Evolutionary conservation across 768 basidiomycete genomes (phyloP).

Genomic region (Melanogaster broomeanus): DNA sequence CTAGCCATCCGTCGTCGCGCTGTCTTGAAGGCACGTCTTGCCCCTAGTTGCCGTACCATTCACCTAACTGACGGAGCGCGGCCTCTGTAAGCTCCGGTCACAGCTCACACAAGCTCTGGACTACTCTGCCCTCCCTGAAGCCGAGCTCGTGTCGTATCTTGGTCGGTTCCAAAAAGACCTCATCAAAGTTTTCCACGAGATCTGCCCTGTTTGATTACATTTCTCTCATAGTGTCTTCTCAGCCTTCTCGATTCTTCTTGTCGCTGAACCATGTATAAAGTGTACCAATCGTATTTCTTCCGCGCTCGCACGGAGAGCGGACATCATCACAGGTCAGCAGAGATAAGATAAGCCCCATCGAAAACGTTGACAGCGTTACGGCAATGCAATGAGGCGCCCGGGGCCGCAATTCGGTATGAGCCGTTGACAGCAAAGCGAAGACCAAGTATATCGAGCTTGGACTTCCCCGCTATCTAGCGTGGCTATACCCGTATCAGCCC

Average conservation of each 20-base stretch:
- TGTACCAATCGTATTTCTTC: slow-evolving; percentile 1
- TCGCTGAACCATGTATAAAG: background rate
- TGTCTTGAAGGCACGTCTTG: slow-evolving; percentile 57
- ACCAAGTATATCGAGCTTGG: background rate
- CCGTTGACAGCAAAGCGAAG: background rate
- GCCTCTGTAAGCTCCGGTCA: slow-evolving; percentile 58
- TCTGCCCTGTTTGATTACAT: slow-evolving; percentile 11
- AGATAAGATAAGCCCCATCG: background rate
- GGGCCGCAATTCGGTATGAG: background rate
- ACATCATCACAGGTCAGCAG: slow-evolving; percentile 16
- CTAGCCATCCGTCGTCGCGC: slow-evolving; percentile 65
- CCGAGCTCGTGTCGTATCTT: slow-evolving; percentile 67
- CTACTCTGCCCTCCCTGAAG: slow-evolving; percentile 72
- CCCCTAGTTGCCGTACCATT: background rate
- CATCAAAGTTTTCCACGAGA: slow-evolving; percentile 45
- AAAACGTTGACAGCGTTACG: slow-evolving; percentile 6
- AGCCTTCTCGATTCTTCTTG: background rate
- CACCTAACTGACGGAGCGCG: background rate
- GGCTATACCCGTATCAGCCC: background rate
- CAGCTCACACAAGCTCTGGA: slow-evolving; percentile 75
- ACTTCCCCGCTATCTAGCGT: background rate
- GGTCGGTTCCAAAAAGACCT: slow-evolving; percentile 71
- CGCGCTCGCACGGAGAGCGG: background rate
- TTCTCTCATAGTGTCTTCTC: background rate
- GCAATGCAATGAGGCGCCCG: background rate